These are phyloP conservation scores for Sistotremastrum niveocremeum DNA, from an alignment of 768 basidiomycete genomes.

Conservation along the genomic window DNA sequence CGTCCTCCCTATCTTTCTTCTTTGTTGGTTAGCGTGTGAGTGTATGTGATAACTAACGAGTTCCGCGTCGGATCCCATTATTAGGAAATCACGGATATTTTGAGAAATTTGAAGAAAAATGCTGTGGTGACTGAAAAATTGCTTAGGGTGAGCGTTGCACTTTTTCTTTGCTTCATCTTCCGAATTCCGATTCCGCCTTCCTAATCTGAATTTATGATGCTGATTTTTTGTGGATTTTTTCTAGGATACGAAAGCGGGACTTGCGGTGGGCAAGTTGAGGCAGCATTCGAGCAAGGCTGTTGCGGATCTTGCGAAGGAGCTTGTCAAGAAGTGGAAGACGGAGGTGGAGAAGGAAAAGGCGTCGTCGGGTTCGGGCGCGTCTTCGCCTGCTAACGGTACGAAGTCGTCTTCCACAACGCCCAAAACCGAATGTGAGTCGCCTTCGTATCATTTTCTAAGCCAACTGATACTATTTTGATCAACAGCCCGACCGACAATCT, in stretches of 20 bases:
- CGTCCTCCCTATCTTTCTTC: no score
- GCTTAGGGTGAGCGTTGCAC: conserved; percentile 46
- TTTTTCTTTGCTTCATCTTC: conserved; percentile 7
- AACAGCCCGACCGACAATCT: conserved; percentile 14
- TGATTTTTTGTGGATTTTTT: neutral
- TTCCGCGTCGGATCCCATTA: neutral
- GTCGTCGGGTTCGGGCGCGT: conserved; percentile 7
- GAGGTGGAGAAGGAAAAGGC: conserved; percentile 56
- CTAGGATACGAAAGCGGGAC: conserved; percentile 83
- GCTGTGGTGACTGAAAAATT: conserved; percentile 57
- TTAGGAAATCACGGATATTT: conserved; percentile 51
- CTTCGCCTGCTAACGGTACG: neutral
- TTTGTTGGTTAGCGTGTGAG: no score
- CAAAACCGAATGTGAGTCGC: neutral
- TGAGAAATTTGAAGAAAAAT: conserved; percentile 51
- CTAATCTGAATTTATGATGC: neutral
- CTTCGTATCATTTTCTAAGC: neutral
- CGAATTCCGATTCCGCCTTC: neutral
- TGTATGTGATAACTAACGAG: no score
- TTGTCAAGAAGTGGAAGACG: conserved; percentile 86
- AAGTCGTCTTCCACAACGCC: neutral
- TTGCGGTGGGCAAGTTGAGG: conserved; percentile 86
- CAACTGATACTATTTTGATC: conserved; percentile 1
- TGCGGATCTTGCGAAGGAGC: conserved; percentile 72
- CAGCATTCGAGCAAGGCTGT: conserved; percentile 59